Evolutionary conservation across 139 green algal species (phyloP).

Genomic region (Chlorella sorokiniana): DNA sequence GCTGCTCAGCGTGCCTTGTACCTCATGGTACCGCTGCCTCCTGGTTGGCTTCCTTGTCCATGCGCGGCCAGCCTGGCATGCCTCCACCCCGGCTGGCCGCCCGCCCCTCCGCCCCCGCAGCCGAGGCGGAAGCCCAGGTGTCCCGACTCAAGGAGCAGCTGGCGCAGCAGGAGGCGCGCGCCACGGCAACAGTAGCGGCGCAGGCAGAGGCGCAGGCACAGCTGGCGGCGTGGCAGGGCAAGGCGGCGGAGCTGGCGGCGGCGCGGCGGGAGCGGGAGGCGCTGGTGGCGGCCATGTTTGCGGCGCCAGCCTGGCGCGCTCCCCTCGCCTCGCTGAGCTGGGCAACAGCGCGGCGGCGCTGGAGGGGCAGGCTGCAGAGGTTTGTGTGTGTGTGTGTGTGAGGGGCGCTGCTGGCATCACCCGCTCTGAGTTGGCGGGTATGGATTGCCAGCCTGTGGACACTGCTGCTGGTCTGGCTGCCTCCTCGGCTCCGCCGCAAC

Average conservation of each 20-base stretch:
- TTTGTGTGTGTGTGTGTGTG: background rate
- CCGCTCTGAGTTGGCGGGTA: no score
- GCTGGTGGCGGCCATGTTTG: slow-evolving; percentile 22
- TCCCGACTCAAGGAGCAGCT: slow-evolving; percentile 10
- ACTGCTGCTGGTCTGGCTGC: background rate
- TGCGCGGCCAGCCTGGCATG: background rate
- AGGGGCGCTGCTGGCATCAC: no score
- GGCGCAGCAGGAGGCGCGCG: background rate
- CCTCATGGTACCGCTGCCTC: no score
- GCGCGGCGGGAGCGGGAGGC: background rate
- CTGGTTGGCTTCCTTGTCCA: background rate
- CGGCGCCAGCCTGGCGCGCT: background rate
- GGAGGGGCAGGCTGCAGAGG: slow-evolving; percentile 15
- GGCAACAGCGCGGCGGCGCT: background rate
- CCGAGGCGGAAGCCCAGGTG: background rate
- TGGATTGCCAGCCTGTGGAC: background rate
- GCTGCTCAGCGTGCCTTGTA: background rate
- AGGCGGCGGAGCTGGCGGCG: slow-evolving; percentile 1
- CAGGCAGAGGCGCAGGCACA: background rate
- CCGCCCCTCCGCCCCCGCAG: background rate
- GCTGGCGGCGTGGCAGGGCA: slow-evolving; percentile 22
- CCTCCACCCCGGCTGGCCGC: background rate
- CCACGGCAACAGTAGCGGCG: background rate
- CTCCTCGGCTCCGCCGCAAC: no score
- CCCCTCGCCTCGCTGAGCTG: background rate